Evolutionary conservation across 2,329 filamentous ascomycete species (phyloP).

Genomic region (Cordyceps tenuipes): DNA sequence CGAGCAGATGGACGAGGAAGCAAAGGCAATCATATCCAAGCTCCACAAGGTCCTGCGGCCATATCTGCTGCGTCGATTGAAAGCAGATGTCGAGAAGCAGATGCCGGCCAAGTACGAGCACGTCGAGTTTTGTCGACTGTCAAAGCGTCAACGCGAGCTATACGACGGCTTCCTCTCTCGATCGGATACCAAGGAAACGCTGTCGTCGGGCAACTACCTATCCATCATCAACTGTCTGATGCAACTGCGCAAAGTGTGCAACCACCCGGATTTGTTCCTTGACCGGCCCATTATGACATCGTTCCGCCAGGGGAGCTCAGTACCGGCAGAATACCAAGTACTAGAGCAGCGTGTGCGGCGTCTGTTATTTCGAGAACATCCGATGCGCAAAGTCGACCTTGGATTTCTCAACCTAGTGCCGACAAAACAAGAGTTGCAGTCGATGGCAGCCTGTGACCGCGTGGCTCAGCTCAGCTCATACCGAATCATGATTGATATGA

Average conservation of each 20-base stretch:
- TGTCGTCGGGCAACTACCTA: constrained; percentile 89
- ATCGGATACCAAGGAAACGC: constrained; percentile 77
- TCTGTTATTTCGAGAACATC: constrained; percentile 52
- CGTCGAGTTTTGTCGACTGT: constrained; percentile 89
- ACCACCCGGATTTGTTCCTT: constrained; percentile 94
- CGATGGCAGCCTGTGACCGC: constrained; percentile 42
- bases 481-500: constrained; percentile 58
- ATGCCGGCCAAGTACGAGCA: constrained; percentile 98
- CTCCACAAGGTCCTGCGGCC: constrained; percentile 90
- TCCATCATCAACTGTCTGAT: constrained; percentile 98
- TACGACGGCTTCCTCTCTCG: constrained; percentile 95
- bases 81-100: constrained; percentile 96
- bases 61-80: constrained; percentile 81
- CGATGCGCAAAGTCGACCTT: constrained; percentile 59
- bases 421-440: constrained; percentile 58
- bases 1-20: constrained; percentile 90
- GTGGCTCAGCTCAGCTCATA: constrained; percentile 63
- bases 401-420: constrained; percentile 75
- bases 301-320: constrained; percentile 79
- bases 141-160: constrained; percentile 87
- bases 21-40: constrained; percentile 82
- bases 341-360: constrained; percentile 64
- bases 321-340: constrained; percentile 63
- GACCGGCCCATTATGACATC: constrained; percentile 95
- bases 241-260: constrained; percentile 96